Evolutionary conservation across 306 rosid species (phyloP).

Genomic region (Canavalia ensiformis): DNA sequence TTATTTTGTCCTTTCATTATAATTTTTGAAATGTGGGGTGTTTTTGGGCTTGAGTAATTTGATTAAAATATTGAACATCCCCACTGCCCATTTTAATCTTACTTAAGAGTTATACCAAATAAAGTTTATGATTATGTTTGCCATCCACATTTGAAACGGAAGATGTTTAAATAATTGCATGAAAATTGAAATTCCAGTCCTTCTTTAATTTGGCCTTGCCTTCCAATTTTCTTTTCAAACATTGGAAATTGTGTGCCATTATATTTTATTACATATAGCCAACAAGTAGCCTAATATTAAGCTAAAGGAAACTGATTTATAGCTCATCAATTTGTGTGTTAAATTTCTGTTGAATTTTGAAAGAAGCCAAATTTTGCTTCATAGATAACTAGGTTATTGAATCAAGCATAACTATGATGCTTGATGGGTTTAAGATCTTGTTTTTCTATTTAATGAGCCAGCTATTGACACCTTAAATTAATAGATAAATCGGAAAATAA

Average conservation of each 20-base stretch:
- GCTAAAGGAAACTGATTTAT: neutral
- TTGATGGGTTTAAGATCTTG: slow-evolving; percentile 31
- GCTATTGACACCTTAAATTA: slow-evolving; percentile 11
- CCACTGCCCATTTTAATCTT: neutral
- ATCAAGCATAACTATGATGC: slow-evolving; percentile 15
- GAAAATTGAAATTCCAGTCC: neutral
- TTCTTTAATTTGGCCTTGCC: neutral
- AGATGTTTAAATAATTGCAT: neutral
- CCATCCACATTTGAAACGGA: neutral
- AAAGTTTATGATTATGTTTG: neutral
- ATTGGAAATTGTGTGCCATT: neutral
- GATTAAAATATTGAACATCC: neutral
- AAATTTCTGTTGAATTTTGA: slow-evolving; percentile 34
- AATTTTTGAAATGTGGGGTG: neutral
- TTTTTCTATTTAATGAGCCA: slow-evolving; percentile 6
- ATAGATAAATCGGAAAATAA: neutral
- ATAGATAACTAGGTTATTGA: slow-evolving; percentile 35
- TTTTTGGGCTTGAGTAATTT: neutral
- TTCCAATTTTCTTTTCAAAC: slow-evolving; percentile 28
- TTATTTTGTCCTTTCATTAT: neutral
- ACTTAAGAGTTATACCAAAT: neutral
- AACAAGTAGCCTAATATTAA: slow-evolving; percentile 26
- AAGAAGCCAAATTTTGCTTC: slow-evolving; percentile 18
- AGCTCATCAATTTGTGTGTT: slow-evolving; percentile 7
- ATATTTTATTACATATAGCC: slow-evolving; percentile 10